Base-by-base conservation (phyloP, 2,329 filamentous ascomycete genomes). In the Cladosporium sp. region DNA sequence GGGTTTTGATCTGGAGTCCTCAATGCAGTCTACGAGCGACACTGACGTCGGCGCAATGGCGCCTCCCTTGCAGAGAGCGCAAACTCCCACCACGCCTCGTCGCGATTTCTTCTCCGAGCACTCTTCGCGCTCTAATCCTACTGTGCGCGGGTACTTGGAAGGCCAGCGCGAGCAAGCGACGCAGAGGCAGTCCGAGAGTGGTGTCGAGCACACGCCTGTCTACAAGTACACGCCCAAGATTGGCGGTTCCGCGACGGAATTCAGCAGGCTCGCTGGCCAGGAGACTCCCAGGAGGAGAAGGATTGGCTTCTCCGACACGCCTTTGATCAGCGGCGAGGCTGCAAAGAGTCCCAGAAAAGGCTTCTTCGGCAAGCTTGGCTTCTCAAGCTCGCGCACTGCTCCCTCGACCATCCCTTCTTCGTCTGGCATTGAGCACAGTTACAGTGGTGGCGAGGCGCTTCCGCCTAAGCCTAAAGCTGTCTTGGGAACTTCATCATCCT, bases 261-360 rank as follows among this genome's bases (percentile, higher is more conserved):
- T 61, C 30, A 53, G 40, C 36, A 51, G 52, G 43, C 44, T 41
- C 1, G 7, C 17, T 7, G 29, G 19, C 17, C 45, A 53, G 9
- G 30, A 39, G 12, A 53, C 51, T 3, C 39, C 42, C 15, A 53
- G 45, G 38, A 56, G 57, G 45, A 48, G 39, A 15, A 40, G 36
- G 22, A 29, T 22, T 11, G 38, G 52, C 15, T 38, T 52, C 4
- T 30, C 39, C 30, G 44, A 52, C 20, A 17, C 39, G 12, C 47
- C 43, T 36, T 40, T 32, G 55, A 60, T 22, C 50, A 54, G 27
- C 24, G 36, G 36, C 43, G 56, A 22, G 44, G 52, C 58, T 7
- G 42, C 55, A 27, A 71, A 67, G 57, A 73, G 68, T 47, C 70
- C 70, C 0, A 71, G 65, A 58, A 73, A 69, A 61, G 67, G 66